Base-by-base conservation (phyloP, 2,329 filamentous ascomycete species). In the Ophiostoma ips region DNA sequence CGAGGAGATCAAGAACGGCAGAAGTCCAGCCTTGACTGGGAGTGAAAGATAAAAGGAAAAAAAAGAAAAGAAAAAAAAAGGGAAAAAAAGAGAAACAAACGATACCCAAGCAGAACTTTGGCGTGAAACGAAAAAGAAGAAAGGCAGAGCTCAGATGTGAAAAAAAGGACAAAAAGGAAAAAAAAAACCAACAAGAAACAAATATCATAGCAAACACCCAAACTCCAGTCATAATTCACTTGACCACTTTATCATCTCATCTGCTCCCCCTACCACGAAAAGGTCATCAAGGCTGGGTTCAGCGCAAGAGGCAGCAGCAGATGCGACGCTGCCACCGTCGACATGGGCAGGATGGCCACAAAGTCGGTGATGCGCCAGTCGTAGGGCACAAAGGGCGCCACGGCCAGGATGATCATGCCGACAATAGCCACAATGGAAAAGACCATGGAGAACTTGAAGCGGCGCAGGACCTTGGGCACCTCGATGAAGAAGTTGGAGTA, bases 401-500 rank as follows among this genome's bases (percentile, higher is more conserved):
- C 69, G 8, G 80, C 81, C 43, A 87, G 64, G 51, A 83, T 69
- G 56, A 86, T 64, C 71, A 87, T 85, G 56, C 64, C 72, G 18
- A 66, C 65, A 51, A 84, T 78, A 53, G 73, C 74, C 28, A 76
- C 41, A 33, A 77, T 61, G 1, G 77, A 71, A 57, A 85, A 78
- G 44, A 76, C 60, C 63, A 87, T 84, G 50, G 73, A 78, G 64
- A 77, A 85, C 68, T 83, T 88, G 72, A 90, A 90, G 64, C 78
- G 81, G 66, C 81, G 83, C 58, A 90, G 63, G 37, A 94, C 84
- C 62, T 83, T 84, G 33, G 83, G 83, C 16, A 89, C 77, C 62
- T 92, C 87, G 53, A 86, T 83, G 67, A 89, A 90, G 67, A 94
- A 94, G 64, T 87, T 84, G 24, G 83, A 82, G 60, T 83, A 81